Evolutionary conservation across 2,329 filamentous ascomycete species (phyloP).

Genomic region (Alternaria sp.): DNA sequence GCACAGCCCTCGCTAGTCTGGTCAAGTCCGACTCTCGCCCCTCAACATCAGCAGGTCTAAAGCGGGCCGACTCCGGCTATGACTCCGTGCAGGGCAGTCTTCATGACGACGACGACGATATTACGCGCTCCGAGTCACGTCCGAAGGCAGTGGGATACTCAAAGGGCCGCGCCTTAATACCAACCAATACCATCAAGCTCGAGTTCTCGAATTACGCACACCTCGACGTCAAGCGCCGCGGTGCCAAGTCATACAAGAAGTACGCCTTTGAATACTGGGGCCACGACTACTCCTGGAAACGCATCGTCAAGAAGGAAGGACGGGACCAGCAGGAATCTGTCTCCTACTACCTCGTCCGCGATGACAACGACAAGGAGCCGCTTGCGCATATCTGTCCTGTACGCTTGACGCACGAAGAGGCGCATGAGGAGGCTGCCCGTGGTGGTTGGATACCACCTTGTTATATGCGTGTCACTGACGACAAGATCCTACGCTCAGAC

Average conservation of each 20-base stretch:
- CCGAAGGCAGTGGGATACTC: constrained; percentile 44
- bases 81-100: constrained; percentile 51
- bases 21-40: constrained; percentile 61
- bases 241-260: constrained; percentile 70
- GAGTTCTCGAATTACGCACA: constrained; percentile 98
- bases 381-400: constrained; percentile 88
- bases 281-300: constrained; percentile 81
- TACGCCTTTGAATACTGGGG: constrained; percentile 98
- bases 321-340: constrained; percentile 61
- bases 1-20: constrained; percentile 64
- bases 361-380: constrained; percentile 64
- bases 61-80: constrained; percentile 66
- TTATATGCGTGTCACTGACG: constrained; percentile 87
- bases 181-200: constrained; percentile 82
- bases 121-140: constrained; percentile 24
- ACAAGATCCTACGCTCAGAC: constrained; percentile 69
- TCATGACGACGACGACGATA: constrained; percentile 26
- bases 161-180: constrained; percentile 52
- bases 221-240: constrained; percentile 77
- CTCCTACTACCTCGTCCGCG: constrained; percentile 80
- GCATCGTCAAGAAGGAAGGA: constrained; percentile 72
- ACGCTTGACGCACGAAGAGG: constrained; percentile 72
- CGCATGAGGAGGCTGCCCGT: constrained; percentile 73
- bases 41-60: constrained; percentile 52
- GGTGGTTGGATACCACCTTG: constrained; percentile 92